phyloP scores from a whole-genome alignment of 768 basidiomycete species.

The Russula earlei region DNA sequence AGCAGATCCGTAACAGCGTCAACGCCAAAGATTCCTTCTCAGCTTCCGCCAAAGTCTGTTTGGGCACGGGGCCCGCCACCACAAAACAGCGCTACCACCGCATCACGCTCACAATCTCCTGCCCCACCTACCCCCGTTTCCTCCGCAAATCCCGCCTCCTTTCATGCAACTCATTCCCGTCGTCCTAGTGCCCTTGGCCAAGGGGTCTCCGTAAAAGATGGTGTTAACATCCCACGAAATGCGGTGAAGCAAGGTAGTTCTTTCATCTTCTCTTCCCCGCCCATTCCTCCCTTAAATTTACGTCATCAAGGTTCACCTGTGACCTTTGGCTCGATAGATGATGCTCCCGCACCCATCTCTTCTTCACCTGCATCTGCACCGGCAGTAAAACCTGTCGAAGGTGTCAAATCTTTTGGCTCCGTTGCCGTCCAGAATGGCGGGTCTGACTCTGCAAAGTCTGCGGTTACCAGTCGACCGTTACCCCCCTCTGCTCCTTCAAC shows the following conservation, averaged over 20 bases:
- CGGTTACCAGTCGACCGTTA: slow-evolving; percentile 15
- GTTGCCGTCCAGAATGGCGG: slow-evolving; percentile 44
- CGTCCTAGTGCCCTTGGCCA: slow-evolving; percentile 68
- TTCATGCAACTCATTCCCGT: slow-evolving; percentile 51
- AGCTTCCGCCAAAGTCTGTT: slow-evolving; percentile 75
- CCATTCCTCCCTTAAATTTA: slow-evolving; percentile 2
- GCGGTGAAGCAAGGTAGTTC: slow-evolving; percentile 56
- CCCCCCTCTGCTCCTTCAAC: slow-evolving; percentile 26
- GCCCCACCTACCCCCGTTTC: slow-evolving; percentile 31
- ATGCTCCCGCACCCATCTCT: slow-evolving; percentile 64
- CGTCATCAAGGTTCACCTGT: slow-evolving; percentile 48
- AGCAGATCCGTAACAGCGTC: slow-evolving; percentile 81
- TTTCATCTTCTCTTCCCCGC: not conserved
- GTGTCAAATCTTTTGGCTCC: slow-evolving; percentile 75
- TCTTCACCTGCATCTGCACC: slow-evolving; percentile 69
- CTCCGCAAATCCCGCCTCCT: slow-evolving; percentile 35
- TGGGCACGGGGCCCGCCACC: slow-evolving; percentile 84
- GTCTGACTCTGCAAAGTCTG: slow-evolving; percentile 14
- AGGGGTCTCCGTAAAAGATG: slow-evolving; percentile 69
- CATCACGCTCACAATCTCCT: slow-evolving; percentile 73
- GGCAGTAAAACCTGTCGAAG: slow-evolving; percentile 50
- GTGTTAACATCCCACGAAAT: slow-evolving; percentile 61
- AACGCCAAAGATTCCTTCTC: slow-evolving; percentile 61
- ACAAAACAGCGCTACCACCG: slow-evolving; percentile 39
- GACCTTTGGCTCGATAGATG: slow-evolving; percentile 88